Evolutionary conservation across 2,329 filamentous ascomycete genomes (phyloP), one percentile per base, ranked within the genome.

Genomic region (Blastomyces gilchristii): DNA sequence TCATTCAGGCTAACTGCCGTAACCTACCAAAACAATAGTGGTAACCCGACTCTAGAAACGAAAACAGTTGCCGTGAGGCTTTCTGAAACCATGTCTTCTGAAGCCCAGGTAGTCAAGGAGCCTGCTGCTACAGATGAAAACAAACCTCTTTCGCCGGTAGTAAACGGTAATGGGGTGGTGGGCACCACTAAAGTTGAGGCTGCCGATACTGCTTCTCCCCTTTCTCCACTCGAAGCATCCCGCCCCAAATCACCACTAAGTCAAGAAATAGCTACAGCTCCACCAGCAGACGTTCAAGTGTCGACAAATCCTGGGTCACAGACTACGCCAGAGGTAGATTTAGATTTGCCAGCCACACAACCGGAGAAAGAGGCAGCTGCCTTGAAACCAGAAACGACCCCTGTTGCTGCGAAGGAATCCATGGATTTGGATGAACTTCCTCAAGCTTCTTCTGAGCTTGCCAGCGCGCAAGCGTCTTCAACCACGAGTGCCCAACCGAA

Each of bases 91-190:
- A 54, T 39, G 28, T 31, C 58, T 16, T 31, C 58, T 12, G 57
- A 64, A 41, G n/a, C 63, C 34, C 58, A 61, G 60, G 59, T 62
- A 59, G 63, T 53, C n/a, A 14, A 62, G 34, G 22, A 50, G 22
- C 47, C 47, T 14, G 34, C 45, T 39, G 45, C 63, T 47, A 28
- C 63, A 25, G 61, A 61, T 47, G 60, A 25, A 45, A 63, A 62
- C 39, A 62, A 62, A 41, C 58, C 62, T 18, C 25, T 56, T 7
- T 62, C 62, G 5, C 63, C 67, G 53, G 58, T 65, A n/a, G 64
- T 72, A 64, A 76, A 76, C 66, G 73, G 74, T 18, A 69, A 75
- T 54, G 74, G 73, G 12, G 63, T 69, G 2, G 66, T 57, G 39
- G 64, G 25, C 22, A 28, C 54, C n/a, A 28, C 53, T 34, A 54